phyloP scores from a whole-genome alignment of 2,329 filamentous ascomycete species.

The Colletotrichum sublineola region DNA sequence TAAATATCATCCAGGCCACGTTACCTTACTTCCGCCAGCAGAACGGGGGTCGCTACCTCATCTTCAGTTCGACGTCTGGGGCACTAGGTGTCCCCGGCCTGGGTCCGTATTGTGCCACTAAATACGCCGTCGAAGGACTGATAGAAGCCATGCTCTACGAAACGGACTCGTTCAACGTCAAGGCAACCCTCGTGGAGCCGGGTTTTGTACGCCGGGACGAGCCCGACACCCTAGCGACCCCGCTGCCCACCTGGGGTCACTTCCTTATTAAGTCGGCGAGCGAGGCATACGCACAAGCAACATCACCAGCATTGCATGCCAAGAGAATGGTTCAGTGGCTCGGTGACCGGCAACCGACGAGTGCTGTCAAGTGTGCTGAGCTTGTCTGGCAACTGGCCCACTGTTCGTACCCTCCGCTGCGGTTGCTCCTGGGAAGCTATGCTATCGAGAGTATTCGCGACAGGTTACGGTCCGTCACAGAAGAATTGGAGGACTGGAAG shows the following conservation, averaged over 20 bases:
- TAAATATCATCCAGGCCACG: slow-evolving; percentile 92
- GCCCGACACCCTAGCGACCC: slow-evolving; percentile 66
- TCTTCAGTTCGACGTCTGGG: slow-evolving; percentile 93
- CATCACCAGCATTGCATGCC: slow-evolving; percentile 88
- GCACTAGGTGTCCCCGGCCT: slow-evolving; percentile 93
- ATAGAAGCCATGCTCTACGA: slow-evolving; percentile 98
- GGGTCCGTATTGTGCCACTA: slow-evolving; percentile 95
- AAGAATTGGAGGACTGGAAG: slow-evolving; percentile 96
- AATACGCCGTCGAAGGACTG: slow-evolving; percentile 95
- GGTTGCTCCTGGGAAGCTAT: slow-evolving; percentile 90
- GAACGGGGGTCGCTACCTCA: slow-evolving; percentile 84
- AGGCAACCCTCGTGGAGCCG: slow-evolving; percentile 92
- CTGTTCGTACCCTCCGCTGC: slow-evolving; percentile 91
- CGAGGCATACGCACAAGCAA: slow-evolving; percentile 82
- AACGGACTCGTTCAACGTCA: slow-evolving; percentile 90
- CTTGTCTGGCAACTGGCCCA: slow-evolving; percentile 95
- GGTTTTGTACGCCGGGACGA: slow-evolving; percentile 91
- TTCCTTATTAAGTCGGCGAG: slow-evolving; percentile 91
- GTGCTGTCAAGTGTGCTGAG: slow-evolving; percentile 92
- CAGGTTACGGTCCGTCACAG: slow-evolving; percentile 88
- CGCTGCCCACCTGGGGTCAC: slow-evolving; percentile 87
- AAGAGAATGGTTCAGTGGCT: slow-evolving; percentile 95
- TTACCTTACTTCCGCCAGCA: slow-evolving; percentile 89
- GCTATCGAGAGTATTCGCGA: slow-evolving; percentile 97
- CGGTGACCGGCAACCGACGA: slow-evolving; percentile 91